Conservation (phyloP, 306 rosid genomes). For the Vigna radiata region DNA sequence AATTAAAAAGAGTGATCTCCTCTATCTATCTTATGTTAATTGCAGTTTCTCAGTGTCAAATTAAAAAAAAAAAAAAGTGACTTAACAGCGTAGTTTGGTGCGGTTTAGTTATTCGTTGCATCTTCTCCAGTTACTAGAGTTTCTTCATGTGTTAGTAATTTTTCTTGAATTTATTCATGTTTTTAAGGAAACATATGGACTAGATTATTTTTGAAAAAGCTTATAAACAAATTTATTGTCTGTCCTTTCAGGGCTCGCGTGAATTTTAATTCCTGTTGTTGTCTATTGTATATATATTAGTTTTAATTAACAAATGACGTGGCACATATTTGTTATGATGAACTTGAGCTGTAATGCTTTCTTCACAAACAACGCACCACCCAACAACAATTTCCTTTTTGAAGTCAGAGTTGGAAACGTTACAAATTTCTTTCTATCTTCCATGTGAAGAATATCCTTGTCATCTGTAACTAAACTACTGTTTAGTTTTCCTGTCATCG, state of each 20-base stretch:
- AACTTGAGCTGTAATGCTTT: neutral
- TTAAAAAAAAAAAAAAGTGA: constrained; percentile 6
- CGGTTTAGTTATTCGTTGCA: neutral
- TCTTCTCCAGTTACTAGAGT: constrained; percentile 3
- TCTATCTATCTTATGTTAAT: neutral
- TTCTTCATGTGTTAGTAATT: neutral
- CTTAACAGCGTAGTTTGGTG: neutral
- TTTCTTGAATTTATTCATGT: neutral
- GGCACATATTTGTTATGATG: neutral
- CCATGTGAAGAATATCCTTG: neutral
- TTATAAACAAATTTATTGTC: constrained; percentile 4
- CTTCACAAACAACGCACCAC: constrained; percentile 15
- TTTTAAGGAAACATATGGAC: neutral
- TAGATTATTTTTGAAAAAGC: constrained; percentile 11
- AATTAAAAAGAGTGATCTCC: neutral
- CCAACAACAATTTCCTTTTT: neutral
- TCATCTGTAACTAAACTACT: constrained; percentile 1
- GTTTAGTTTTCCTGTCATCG: neutral
- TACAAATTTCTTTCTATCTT: neutral
- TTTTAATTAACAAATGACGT: neutral
- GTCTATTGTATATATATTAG: neutral
- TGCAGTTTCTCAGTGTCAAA: neutral
- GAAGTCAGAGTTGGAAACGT: neutral
- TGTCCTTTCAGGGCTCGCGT: constrained; percentile 15
- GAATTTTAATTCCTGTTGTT: constrained; percentile 28